Conservation (phyloP, 495 filamentous ascomycete genomes). For the Penicillium parvum region DNA sequence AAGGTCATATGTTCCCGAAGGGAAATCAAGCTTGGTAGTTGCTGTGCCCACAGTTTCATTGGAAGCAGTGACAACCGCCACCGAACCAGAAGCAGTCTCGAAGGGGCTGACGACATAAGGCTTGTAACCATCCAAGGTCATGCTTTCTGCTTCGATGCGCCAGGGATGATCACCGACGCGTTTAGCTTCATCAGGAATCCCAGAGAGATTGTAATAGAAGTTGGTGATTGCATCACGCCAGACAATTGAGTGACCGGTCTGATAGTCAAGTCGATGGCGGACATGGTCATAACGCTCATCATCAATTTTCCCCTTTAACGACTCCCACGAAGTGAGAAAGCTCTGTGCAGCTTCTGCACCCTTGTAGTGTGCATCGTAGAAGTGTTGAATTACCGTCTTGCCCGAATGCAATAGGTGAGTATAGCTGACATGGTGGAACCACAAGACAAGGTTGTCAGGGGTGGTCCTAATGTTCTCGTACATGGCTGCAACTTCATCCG, state of each 20-base stretch:
- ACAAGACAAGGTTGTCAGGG: slow-evolving; percentile 64
- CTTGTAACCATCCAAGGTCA: slow-evolving; percentile 54
- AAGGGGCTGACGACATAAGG: slow-evolving; percentile 47
- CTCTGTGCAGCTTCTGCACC: slow-evolving; percentile 57
- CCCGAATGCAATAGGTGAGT: slow-evolving; percentile 59
- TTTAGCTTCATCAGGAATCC: slow-evolving; percentile 49
- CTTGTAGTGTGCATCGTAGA: slow-evolving; percentile 67
- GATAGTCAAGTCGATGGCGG: slow-evolving; percentile 54
- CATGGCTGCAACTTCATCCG: slow-evolving; percentile 48
- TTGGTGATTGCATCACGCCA: slow-evolving; percentile 63
- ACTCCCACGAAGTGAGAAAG: slow-evolving; percentile 51
- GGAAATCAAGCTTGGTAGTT: slow-evolving; percentile 37
- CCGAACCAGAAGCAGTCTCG: slow-evolving; percentile 48
- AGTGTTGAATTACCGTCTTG: slow-evolving; percentile 71
- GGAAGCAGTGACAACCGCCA: slow-evolving; percentile 44
- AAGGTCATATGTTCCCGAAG: slow-evolving; percentile 55
- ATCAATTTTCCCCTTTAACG: slow-evolving; percentile 54
- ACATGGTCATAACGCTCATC: slow-evolving; percentile 56
- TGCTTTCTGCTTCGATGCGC: slow-evolving; percentile 62
- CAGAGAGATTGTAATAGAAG: slow-evolving; percentile 57
- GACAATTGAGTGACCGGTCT: slow-evolving; percentile 64
- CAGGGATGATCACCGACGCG: slow-evolving; percentile 57
- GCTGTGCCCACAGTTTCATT: slow-evolving; percentile 51
- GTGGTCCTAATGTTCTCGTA: slow-evolving; percentile 61
- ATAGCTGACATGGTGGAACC: slow-evolving; percentile 74